phyloP scores from a whole-genome alignment of 129 eudicot species.

The Arctium lappa region DNA sequence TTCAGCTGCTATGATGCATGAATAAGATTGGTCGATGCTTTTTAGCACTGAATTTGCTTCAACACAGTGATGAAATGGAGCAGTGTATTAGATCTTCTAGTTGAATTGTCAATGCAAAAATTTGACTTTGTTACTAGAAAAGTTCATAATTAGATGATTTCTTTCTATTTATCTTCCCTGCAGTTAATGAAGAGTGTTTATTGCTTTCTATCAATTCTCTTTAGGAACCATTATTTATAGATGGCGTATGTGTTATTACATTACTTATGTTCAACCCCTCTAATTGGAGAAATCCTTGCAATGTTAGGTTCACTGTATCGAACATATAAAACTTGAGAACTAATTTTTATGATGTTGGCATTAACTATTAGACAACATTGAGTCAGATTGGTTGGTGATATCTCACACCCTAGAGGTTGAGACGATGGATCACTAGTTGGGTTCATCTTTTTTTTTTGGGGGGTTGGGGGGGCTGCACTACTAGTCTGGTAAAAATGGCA shows the following conservation, averaged over 20 bases:
- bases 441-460: not conserved
- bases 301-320: too few relatives aligned
- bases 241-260: not conserved
- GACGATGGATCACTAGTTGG: not conserved
- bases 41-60: too few relatives aligned
- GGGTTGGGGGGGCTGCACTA: not conserved
- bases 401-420: not conserved
- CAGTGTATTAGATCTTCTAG: not conserved
- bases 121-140: not conserved
- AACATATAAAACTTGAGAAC: not conserved
- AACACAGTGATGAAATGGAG: not conserved
- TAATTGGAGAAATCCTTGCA: too few relatives aligned
- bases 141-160: not conserved
- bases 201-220: not conserved
- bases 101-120: not conserved
- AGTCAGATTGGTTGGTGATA: not conserved
- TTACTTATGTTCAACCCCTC: not conserved
- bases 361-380: not conserved
- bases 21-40: too few relatives aligned
- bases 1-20: too few relatives aligned
- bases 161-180: not conserved
- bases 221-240: not conserved
- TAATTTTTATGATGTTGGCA: not conserved
- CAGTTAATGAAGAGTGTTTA: not conserved
- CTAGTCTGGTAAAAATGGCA: not conserved